phyloP scores from a whole-genome alignment of 2,329 filamentous ascomycete genomes.

The Trichoderma asperellum region DNA sequence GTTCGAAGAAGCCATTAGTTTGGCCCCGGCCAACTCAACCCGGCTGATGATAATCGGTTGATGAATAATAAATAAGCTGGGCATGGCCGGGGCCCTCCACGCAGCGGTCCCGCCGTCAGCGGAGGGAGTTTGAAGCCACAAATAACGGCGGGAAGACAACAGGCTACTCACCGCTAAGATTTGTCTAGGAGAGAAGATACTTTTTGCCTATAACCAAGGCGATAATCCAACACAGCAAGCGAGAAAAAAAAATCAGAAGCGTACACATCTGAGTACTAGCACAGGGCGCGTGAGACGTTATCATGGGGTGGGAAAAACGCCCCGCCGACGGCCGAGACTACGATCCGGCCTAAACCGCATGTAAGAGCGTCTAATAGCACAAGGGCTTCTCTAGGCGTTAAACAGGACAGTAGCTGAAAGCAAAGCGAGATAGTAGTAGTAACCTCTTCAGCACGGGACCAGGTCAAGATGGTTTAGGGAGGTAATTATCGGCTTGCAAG shows the following conservation, averaged over 20 bases:
- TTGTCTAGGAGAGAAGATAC: not conserved
- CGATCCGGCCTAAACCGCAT: constrained; percentile 20
- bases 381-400: not conserved
- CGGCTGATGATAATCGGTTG: not conserved
- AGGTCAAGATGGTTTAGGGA: not conserved
- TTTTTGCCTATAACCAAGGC: not conserved
- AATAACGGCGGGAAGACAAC: not conserved
- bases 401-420: not conserved
- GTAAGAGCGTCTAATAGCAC: not conserved
- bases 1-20: not conserved
- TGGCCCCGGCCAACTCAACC: not conserved
- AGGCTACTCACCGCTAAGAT: not conserved
- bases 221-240: not conserved
- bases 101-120: constrained; percentile 14
- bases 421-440: not conserved
- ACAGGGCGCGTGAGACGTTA: constrained; percentile 16
- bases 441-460: not conserved
- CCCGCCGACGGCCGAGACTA: constrained; percentile 24
- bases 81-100: constrained; percentile 1
- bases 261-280: not conserved
- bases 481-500: constrained; percentile 24
- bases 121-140: constrained; percentile 14
- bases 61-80: constrained; percentile 21
- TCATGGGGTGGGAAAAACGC: constrained; percentile 22
- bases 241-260: not conserved